phyloP scores from a whole-genome alignment of 768 basidiomycete species.

The Agaricus sinodeliciosus region DNA sequence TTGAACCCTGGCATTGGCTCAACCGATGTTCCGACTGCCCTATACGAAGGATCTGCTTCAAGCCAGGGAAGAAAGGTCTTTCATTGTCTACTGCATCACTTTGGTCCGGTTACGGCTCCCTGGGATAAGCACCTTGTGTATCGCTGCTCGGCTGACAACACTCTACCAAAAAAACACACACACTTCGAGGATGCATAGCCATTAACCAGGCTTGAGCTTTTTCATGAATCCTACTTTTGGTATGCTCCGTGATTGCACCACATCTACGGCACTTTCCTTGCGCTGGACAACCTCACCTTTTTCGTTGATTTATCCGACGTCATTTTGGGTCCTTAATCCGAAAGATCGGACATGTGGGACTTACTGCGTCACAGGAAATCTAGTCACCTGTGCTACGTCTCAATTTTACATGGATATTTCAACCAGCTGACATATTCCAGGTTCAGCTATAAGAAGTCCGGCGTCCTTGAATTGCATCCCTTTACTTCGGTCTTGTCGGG shows the following conservation, averaged over 20 bases:
- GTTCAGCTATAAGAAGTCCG: slow-evolving; percentile 1
- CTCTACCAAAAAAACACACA: neutral
- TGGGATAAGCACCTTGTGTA: neutral
- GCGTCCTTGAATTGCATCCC: slow-evolving; percentile 1
- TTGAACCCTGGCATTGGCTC: too few relatives aligned
- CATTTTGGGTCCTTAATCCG: neutral
- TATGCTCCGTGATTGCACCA: slow-evolving; percentile 2
- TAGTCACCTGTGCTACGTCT: slow-evolving; percentile 7
- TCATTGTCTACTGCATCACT: too few relatives aligned
- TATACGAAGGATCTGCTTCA: too few relatives aligned
- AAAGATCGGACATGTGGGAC: neutral
- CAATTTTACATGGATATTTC: neutral
- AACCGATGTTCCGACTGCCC: neutral
- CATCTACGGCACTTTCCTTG: neutral
- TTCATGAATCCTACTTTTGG: neutral
- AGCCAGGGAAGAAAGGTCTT: too few relatives aligned
- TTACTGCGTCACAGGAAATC: neutral
- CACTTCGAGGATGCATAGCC: neutral
- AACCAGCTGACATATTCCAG: slow-evolving; percentile 4
- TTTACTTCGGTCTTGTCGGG: slow-evolving; percentile 3
- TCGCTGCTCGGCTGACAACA: neutral
- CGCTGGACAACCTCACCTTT: neutral
- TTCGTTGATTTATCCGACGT: neutral
- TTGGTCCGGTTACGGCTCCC: too few relatives aligned
- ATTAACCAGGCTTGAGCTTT: neutral